A percentile compares a stretch with the other conserved stretches of the same genome.
These are phyloP conservation scores for Rhynchospora tenuis DNA, from an alignment of 176 grass and related monocot genomes.

Conservation along the genomic window DNA sequence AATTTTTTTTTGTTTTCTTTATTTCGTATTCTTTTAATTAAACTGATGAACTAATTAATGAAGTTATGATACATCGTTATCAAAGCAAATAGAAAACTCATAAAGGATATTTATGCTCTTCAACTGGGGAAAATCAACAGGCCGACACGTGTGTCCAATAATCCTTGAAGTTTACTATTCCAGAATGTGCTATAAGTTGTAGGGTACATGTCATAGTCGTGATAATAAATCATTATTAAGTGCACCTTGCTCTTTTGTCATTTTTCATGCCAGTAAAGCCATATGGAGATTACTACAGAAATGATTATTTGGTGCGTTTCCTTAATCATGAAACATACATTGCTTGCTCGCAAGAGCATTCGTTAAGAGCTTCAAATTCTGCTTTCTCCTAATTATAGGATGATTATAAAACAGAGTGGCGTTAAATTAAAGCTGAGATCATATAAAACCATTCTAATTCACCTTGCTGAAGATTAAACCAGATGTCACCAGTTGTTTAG, in stretches of 20 bases:
- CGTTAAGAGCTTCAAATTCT: background rate
- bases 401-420: background rate
- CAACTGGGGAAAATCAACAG: background rate
- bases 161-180: background rate
- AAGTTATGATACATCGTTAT: background rate
- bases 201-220: background rate
- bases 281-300: background rate
- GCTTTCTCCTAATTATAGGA: background rate
- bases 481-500: background rate
- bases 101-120: background rate
- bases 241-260: conserved; percentile 2
- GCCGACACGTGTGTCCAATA: background rate
- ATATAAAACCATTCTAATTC: background rate
- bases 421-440: background rate
- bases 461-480: background rate
- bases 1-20: background rate
- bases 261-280: background rate
- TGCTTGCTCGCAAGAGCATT: background rate
- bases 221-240: background rate
- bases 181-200: background rate
- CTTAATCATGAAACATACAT: background rate
- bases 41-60: background rate
- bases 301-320: background rate
- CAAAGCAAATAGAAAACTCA: background rate
- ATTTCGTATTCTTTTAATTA: background rate